phyloP scores from a whole-genome alignment of 1,284 basidiomycete genomes.

The Marasmius tenuissimus region DNA sequence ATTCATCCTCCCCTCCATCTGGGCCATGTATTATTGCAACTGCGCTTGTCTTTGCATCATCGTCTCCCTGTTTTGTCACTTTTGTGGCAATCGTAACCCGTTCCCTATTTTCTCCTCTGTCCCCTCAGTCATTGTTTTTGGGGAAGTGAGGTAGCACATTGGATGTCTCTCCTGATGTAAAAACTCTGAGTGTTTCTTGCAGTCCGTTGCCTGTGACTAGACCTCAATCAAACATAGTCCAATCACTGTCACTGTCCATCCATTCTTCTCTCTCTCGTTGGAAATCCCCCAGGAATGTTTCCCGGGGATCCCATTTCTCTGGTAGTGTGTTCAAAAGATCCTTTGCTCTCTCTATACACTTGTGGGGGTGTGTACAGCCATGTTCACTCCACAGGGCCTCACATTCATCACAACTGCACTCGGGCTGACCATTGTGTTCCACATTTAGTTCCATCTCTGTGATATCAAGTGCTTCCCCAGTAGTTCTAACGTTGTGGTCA shows the following conservation, averaged over 20 bases:
- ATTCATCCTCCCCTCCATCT: too few relatives aligned
- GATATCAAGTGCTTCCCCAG: conserved; percentile 8
- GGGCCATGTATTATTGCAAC: too few relatives aligned
- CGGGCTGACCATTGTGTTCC: background rate
- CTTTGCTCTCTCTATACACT: conserved; percentile 7
- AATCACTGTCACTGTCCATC: background rate
- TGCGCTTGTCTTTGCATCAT: too few relatives aligned
- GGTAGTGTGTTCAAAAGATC: conserved; percentile 7
- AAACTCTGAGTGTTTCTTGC: too few relatives aligned
- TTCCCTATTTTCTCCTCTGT: too few relatives aligned
- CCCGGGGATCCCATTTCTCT: conserved; percentile 15
- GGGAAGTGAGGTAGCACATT: too few relatives aligned
- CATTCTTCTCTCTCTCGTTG: conserved; percentile 8
- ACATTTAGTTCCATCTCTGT: background rate
- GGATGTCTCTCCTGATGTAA: too few relatives aligned
- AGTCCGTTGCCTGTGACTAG: background rate
- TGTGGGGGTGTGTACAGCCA: conserved; percentile 4
- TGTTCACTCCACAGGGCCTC: background rate
- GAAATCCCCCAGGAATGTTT: background rate
- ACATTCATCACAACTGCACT: conserved; percentile 5
- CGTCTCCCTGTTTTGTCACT: too few relatives aligned
- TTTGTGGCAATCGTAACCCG: too few relatives aligned
- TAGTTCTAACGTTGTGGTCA: conserved; percentile 13
- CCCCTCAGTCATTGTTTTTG: too few relatives aligned
- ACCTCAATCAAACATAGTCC: too few relatives aligned